These are phyloP conservation scores for Mycena haematopus DNA, from an alignment of 768 basidiomycete species.

Conservation along the genomic window DNA sequence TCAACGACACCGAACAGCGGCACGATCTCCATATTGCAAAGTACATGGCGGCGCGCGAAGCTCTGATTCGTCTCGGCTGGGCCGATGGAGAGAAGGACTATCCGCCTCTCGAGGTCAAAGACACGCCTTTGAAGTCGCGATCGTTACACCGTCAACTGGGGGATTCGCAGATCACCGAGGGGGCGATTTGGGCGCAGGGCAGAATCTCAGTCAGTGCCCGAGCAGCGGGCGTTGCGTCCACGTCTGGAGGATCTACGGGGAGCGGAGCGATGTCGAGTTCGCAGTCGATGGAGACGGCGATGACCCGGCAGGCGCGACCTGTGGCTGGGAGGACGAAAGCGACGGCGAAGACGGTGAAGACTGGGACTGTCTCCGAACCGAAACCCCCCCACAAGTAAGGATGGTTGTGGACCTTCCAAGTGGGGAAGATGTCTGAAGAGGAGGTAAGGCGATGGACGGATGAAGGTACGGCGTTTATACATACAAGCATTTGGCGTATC, in stretches of 20 bases:
- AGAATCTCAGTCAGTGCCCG: background rate
- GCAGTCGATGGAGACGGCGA: background rate
- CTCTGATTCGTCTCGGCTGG: background rate
- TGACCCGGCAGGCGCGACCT: background rate
- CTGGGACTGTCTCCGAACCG: background rate
- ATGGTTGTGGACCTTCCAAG: conserved; percentile 7
- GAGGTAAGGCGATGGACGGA: background rate
- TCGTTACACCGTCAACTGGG: background rate
- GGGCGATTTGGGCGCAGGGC: background rate
- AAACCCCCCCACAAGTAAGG: conserved; percentile 1
- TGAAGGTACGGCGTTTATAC: conserved; percentile 8
- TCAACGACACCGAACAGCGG: background rate
- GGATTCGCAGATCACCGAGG: conserved; percentile 3
- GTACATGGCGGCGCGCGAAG: conserved; percentile 7
- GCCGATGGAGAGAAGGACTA: background rate
- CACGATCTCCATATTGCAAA: conserved; percentile 3
- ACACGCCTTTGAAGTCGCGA: conserved; percentile 5
- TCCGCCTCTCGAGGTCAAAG: conserved; percentile 3
- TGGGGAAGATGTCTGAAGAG: background rate
- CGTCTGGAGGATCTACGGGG: background rate
- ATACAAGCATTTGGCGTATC: background rate
- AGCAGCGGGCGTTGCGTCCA: too few relatives aligned
- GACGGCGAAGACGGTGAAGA: too few relatives aligned
- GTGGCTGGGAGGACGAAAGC: background rate
- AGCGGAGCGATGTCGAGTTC: background rate